Percentiles rank a stretch among this genome's conserved stretches.
Conservation (phyloP, 352 stramenopile genomes). For the Aphanomyces astaci region DNA sequence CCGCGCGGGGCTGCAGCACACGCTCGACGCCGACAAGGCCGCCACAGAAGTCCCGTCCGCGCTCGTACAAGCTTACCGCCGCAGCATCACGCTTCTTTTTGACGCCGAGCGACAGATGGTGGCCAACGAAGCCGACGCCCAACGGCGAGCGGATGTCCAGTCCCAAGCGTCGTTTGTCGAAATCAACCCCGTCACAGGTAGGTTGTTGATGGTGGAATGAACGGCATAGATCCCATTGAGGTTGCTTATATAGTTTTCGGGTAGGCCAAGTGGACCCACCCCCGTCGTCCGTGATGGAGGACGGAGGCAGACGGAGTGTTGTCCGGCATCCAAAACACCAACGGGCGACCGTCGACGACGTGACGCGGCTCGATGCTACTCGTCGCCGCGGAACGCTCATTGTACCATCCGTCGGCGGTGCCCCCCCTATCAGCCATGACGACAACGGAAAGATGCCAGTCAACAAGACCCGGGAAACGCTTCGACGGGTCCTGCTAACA, state of each 20-base stretch:
- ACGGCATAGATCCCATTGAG: no score
- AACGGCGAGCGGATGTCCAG: background rate
- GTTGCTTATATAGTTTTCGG: no score
- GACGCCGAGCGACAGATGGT: conserved; percentile 13
- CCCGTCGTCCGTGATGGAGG: background rate
- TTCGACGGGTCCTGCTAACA: background rate
- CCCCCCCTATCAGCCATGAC: no score
- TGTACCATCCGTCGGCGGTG: background rate
- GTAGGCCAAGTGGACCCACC: background rate
- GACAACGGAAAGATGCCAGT: background rate
- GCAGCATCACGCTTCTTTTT: conserved; percentile 13
- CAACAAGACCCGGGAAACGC: background rate
- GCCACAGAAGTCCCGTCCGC: background rate
- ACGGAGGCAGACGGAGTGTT: no score
- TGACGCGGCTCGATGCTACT: background rate
- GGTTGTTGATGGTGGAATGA: no score
- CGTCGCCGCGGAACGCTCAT: background rate
- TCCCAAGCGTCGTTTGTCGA: conserved; percentile 5
- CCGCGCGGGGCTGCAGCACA: background rate
- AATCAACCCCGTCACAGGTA: conserved; percentile 12
- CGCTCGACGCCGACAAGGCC: background rate
- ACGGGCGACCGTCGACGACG: background rate
- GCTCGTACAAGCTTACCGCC: conserved; percentile 10
- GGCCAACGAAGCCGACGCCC: background rate
- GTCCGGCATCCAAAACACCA: background rate